Base-by-base conservation (phyloP, 768 basidiomycete species). In the Podaxis pistillaris region DNA sequence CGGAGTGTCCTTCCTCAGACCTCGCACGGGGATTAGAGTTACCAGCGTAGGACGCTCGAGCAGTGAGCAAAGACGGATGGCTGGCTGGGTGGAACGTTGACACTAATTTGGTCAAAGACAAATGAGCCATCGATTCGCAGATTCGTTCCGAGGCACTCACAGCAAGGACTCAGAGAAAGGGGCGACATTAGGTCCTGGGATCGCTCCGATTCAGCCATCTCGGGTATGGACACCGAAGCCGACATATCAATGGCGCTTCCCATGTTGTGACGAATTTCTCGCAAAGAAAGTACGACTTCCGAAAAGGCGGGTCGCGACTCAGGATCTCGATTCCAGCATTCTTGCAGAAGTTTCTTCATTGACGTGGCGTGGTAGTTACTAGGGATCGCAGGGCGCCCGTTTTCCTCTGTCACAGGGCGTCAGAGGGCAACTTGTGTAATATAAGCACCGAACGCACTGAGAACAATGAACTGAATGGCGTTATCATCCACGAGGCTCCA, bases 241-340 rank as follows among this genome's bases (percentile, higher is more conserved):
- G 59, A 28, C 24, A 58, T 58, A 40, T 60, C 56, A 41, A 55
- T 52, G 19, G 58, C 28, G 51, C 41, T 46, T 22, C 55, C 56
- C 54, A 69, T 72, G n/a, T 68, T 74, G 46, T 73, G 77, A 46
- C 83, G 77, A 36, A 87, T 65, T 19, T 72, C 70, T 68, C 80
- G 80, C 55, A 91, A 61, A 33, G 81, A 80, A 8, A 71, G 67
- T 0, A 83, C 80, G 51, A 91, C 76, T 44, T 72, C 70, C 19
- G 76, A 70, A 69, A 91, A 92, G 0, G 78, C 62, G 1, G 87
- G 86, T 1, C 91, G 80, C 13, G 67, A 64, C 1, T 69, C 68
- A 0, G 89, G 84, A 40, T 84, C 76, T 2, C 73, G 76, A 49
- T 79, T 73, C 90, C 91, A 93, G 65, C 86, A 88, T 3, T 68